Evolutionary conservation across 306 rosid species (phyloP).

Genomic region (Trifolium repens): DNA sequence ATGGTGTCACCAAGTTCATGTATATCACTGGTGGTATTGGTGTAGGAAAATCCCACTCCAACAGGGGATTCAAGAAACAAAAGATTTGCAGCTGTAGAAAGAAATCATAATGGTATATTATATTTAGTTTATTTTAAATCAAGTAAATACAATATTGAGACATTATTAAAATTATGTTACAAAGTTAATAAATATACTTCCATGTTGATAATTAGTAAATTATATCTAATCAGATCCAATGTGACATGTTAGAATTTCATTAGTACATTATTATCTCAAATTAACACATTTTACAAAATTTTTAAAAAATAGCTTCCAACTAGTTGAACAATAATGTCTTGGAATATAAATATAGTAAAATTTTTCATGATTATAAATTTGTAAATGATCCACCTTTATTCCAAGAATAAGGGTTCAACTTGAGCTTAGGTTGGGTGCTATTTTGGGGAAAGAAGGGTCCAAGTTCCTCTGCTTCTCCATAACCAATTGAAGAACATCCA

Average conservation of each 20-base stretch:
- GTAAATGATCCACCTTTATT: conserved; percentile 57
- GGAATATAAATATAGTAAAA: background rate
- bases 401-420: conserved; percentile 82
- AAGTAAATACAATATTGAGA: background rate
- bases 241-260: background rate
- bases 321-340: background rate
- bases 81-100: conserved; percentile 67
- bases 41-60: conserved; percentile 91
- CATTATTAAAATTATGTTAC: background rate
- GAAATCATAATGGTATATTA: background rate
- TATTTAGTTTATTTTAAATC: background rate
- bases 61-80: conserved; percentile 83
- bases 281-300: background rate
- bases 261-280: background rate
- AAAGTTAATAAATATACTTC: conserved; percentile 1
- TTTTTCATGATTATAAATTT: background rate
- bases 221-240: background rate
- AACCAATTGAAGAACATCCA: conserved; percentile 88
- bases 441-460: conserved; percentile 88
- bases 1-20: conserved; percentile 62
- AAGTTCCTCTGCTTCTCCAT: conserved; percentile 85
- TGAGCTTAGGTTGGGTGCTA: conserved; percentile 65
- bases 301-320: no score
- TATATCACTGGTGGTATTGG: conserved; percentile 69
- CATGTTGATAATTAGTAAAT: background rate